Conservation (phyloP, 1,284 basidiomycete genomes). For the Termitomyces sp. region DNA sequence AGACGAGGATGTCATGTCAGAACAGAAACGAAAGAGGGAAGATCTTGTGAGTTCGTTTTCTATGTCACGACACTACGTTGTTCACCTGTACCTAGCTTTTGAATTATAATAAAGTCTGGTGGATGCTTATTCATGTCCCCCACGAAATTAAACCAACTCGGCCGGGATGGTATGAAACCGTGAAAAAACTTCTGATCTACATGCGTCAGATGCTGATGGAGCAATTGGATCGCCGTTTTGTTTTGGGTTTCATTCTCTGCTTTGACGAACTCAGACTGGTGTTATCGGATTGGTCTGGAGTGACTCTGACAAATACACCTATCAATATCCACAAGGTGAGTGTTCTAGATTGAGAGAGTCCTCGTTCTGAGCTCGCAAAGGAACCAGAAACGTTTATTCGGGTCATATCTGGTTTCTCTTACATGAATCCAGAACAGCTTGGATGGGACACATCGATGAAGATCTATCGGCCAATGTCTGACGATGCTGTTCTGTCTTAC, state of each 20-base stretch:
- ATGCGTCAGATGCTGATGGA: constrained; percentile 1
- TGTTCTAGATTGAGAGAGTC: background rate
- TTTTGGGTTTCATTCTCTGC: background rate
- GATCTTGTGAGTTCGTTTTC: background rate
- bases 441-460: constrained; percentile 2
- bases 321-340: background rate
- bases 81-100: background rate
- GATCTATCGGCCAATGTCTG: background rate
- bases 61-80: background rate
- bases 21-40: background rate
- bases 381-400: background rate
- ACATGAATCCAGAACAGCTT: background rate
- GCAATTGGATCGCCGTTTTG: constrained; percentile 1
- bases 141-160: background rate
- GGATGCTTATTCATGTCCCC: background rate
- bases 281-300: background rate
- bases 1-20: background rate
- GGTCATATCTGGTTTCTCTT: background rate
- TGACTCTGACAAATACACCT: background rate
- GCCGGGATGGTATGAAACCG: background rate
- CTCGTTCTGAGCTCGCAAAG: background rate
- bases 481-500: background rate
- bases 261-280: background rate
- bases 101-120: background rate
- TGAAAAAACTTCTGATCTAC: background rate